Evolutionary conservation across 2,329 filamentous ascomycete species (phyloP).

Genomic region (Teratosphaeria pseudoeucalypti): DNA sequence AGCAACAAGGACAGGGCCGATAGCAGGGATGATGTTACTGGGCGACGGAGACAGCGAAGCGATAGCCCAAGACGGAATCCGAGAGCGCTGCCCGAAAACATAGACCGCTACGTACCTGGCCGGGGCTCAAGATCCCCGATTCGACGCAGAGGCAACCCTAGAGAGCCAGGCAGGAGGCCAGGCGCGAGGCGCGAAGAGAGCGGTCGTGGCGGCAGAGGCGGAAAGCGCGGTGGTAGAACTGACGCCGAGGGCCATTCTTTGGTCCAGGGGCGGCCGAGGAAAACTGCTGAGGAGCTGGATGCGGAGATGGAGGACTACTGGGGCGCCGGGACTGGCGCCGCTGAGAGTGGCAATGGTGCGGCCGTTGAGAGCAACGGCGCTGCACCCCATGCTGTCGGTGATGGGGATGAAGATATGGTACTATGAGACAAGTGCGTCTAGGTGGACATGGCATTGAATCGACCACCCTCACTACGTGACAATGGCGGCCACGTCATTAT

Average conservation of each 20-base stretch:
- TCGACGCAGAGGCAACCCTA: conserved; percentile 37
- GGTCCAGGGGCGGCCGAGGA: conserved; percentile 49
- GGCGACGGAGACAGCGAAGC: conserved; percentile 25
- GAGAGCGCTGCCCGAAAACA: conserved; percentile 52
- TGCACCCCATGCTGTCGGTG: conserved; percentile 7
- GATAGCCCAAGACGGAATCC: conserved; percentile 38
- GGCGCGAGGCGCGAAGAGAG: conserved; percentile 35
- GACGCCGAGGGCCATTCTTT: conserved; percentile 38
- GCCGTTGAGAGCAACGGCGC: conserved; percentile 9
- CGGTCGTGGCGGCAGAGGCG: conserved; percentile 33
- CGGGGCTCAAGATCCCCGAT: conserved; percentile 44
- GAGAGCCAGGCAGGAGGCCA: conserved; percentile 39
- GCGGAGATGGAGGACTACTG: conserved; percentile 98
- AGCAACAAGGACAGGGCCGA: conserved; percentile 17
- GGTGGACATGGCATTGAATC: neutral
- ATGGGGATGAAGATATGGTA: conserved; percentile 26
- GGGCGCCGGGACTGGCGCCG: conserved; percentile 35
- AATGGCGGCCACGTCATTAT: neutral
- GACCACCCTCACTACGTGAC: neutral
- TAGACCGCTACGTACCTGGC: conserved; percentile 70
- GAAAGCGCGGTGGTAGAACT: conserved; percentile 21
- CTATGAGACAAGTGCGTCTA: conserved; percentile 10
- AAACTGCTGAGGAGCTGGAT: conserved; percentile 85
- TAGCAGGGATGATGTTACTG: conserved; percentile 19
- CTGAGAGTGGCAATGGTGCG: conserved; percentile 11